Percentiles rank a stretch among this genome's conserved stretches.
Evolutionary conservation across 805 yeast species (phyloP).

Genomic region (Suhomyces kilbournensis): DNA sequence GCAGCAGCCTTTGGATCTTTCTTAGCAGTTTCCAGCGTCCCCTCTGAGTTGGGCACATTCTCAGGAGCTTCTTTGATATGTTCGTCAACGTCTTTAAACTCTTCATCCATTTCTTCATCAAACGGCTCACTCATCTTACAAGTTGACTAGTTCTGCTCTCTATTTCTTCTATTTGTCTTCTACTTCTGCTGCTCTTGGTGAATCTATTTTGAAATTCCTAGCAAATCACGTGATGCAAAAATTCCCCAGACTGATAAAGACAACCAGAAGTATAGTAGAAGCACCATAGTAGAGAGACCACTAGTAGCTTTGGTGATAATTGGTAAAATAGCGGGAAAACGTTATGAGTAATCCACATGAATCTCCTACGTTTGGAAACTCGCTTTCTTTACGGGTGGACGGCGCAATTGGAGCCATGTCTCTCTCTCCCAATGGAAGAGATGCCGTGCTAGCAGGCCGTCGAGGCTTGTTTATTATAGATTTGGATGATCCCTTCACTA

Average conservation of each 20-base stretch:
- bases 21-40: too few species aligned
- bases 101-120: slow-evolving; percentile 21
- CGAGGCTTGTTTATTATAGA: slow-evolving; percentile 88
- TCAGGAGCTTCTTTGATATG: neutral
- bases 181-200: neutral
- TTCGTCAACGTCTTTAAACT: slow-evolving; percentile 21
- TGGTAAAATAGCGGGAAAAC: too few species aligned
- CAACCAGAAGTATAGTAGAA: too few species aligned
- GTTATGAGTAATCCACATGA: slow-evolving; percentile 23
- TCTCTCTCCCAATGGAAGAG: slow-evolving; percentile 84
- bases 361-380: slow-evolving; percentile 70
- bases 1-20: neutral
- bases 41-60: too few species aligned
- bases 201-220: neutral
- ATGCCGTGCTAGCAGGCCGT: slow-evolving; percentile 83
- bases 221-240: neutral
- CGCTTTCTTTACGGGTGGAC: slow-evolving; percentile 82
- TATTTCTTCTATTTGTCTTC: too few species aligned
- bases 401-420: slow-evolving; percentile 92
- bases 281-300: too few species aligned
- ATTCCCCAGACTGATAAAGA: neutral
- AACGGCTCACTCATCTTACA: slow-evolving; percentile 2
- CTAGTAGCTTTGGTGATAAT: too few species aligned
- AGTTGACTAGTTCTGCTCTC: too few species aligned
- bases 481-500: slow-evolving; percentile 89